phyloP scores from a whole-genome alignment of 345 rosid genomes.

The Salix brachista region DNA sequence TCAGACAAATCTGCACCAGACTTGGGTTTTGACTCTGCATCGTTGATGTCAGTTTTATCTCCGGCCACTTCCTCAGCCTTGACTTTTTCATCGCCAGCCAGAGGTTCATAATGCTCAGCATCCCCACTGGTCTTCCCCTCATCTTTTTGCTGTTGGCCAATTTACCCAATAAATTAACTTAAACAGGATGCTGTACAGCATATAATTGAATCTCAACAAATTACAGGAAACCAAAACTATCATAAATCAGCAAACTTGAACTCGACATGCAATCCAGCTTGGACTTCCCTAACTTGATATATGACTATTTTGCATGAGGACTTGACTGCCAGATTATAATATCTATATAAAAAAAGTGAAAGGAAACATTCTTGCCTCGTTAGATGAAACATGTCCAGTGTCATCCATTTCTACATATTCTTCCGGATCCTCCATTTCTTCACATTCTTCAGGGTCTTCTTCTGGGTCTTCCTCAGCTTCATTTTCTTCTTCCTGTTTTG shows the following conservation, averaged over 20 bases:
- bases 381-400: conserved; percentile 36
- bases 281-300: not conserved
- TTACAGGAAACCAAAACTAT: not conserved
- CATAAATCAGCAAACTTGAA: not conserved
- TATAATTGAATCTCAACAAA: not conserved
- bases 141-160: conserved; percentile 34
- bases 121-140: conserved; percentile 34
- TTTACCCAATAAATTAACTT: not conserved
- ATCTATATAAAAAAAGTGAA: not conserved
- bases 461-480: conserved; percentile 47
- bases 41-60: conserved; percentile 27
- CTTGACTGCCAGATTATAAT: not conserved
- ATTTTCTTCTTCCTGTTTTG: conserved; percentile 30
- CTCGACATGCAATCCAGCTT: not conserved
- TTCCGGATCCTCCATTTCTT: conserved; percentile 39
- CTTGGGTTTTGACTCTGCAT: conserved; percentile 33
- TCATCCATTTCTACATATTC: conserved; percentile 55
- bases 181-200: not conserved
- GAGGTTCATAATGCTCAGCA: conserved; percentile 31
- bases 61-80: conserved; percentile 26
- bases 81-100: conserved; percentile 27
- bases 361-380: conserved; percentile 43
- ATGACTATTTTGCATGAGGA: not conserved
- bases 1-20: conserved; percentile 26
- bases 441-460: conserved; percentile 63